Percentiles rank a stretch among this genome's conserved stretches.
phyloP scores from a whole-genome alignment of 2,329 filamentous ascomycete species.

The Clarireedia paspali region DNA sequence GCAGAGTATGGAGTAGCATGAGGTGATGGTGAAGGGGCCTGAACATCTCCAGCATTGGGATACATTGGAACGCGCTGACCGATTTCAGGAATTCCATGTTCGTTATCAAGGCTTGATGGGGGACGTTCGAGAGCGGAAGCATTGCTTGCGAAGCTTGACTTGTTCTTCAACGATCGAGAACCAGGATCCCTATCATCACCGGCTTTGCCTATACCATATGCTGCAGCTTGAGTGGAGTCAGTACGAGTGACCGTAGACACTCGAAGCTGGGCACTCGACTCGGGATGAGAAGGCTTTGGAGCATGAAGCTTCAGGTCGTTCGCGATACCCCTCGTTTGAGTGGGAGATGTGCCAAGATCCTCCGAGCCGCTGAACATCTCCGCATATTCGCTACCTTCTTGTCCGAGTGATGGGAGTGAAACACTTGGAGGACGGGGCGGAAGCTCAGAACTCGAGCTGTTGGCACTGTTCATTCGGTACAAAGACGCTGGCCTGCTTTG shows the following conservation, averaged over 20 bases:
- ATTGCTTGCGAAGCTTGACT: constrained; percentile 50
- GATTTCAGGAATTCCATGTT: constrained; percentile 87
- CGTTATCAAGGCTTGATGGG: constrained; percentile 53
- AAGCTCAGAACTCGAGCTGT: constrained; percentile 35
- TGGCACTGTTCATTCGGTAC: constrained; percentile 31
- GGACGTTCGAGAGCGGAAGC: constrained; percentile 42
- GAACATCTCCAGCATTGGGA: constrained; percentile 85
- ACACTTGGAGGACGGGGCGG: constrained; percentile 65
- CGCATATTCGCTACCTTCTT: constrained; percentile 86
- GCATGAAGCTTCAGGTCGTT: constrained; percentile 81
- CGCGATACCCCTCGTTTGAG: constrained; percentile 71
- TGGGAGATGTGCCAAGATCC: constrained; percentile 45
- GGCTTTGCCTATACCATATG: constrained; percentile 72
- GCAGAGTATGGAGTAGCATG: constrained; percentile 19
- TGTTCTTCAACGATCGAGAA: constrained; percentile 51
- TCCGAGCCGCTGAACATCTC: constrained; percentile 44
- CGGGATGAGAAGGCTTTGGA: constrained; percentile 78
- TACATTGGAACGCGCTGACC: constrained; percentile 92
- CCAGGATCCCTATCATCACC: constrained; percentile 43
- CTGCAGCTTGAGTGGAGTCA: constrained; percentile 78
- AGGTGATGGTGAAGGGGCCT: constrained; percentile 80
- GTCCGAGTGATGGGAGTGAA: constrained; percentile 71
- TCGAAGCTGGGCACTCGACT: constrained; percentile 72
- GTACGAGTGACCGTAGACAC: constrained; percentile 82
- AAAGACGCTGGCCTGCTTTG: constrained; percentile 27